Conservation (phyloP, 1,139 yeast genomes). For the Sugiyamaella xylanicola region DNA sequence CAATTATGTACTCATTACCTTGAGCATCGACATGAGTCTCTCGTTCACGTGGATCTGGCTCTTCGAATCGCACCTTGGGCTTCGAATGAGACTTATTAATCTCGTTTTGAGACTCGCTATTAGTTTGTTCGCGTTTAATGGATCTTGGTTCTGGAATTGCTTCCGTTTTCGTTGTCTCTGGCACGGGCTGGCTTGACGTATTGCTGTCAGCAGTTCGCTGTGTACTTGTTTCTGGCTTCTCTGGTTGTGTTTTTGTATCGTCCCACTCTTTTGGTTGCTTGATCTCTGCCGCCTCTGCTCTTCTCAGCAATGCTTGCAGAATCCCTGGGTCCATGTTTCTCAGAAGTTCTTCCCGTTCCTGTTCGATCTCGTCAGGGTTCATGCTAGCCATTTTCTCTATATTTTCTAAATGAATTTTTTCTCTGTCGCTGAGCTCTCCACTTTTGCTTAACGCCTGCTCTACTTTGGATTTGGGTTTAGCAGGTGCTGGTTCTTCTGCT, state of each 20-base stretch:
- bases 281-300: slow-evolving; percentile 36
- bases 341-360: slow-evolving; percentile 68
- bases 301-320: slow-evolving; percentile 53
- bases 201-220: no score
- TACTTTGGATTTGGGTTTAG: slow-evolving; percentile 11
- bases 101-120: no score
- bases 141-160: no score
- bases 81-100: neutral
- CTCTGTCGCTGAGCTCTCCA: slow-evolving; percentile 52
- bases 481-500: neutral
- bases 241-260: slow-evolving; percentile 50
- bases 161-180: no score
- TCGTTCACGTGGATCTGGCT: neutral
- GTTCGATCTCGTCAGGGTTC: slow-evolving; percentile 65
- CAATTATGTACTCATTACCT: neutral
- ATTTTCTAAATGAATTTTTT: slow-evolving; percentile 77
- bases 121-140: no score
- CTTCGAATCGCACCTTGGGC: slow-evolving; percentile 4
- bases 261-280: slow-evolving; percentile 47
- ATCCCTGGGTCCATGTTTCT: slow-evolving; percentile 69
- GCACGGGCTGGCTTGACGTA: no score
- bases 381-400: slow-evolving; percentile 60
- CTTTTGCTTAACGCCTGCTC: slow-evolving; percentile 13
- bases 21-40: neutral
- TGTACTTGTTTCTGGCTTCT: neutral